phyloP scores from a whole-genome alignment of 2,329 filamentous ascomycete genomes.

The Calonectria honghensis region DNA sequence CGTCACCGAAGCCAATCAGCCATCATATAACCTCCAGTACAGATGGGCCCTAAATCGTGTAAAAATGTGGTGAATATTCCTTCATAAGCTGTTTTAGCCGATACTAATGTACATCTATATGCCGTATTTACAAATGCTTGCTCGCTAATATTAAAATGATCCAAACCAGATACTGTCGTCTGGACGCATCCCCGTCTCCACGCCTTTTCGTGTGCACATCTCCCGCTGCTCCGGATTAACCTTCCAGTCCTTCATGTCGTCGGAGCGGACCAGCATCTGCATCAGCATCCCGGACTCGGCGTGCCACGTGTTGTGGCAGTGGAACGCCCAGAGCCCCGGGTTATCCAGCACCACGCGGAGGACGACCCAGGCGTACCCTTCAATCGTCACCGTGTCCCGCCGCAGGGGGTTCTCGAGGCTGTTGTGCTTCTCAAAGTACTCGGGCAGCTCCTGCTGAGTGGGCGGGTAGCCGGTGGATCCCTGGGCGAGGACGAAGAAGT shows the following conservation, averaged over 20 bases:
- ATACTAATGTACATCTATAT: neutral
- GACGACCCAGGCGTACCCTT: slow-evolving; percentile 73
- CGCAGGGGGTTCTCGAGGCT: slow-evolving; percentile 58
- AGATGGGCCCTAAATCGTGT: neutral
- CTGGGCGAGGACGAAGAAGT: slow-evolving; percentile 68
- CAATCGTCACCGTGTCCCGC: slow-evolving; percentile 68
- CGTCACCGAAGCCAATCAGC: neutral
- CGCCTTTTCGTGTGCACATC: slow-evolving; percentile 57
- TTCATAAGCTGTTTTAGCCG: neutral
- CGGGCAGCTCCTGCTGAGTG: slow-evolving; percentile 47
- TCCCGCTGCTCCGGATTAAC: slow-evolving; percentile 48
- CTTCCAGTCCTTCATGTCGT: slow-evolving; percentile 55
- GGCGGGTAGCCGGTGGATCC: slow-evolving; percentile 61
- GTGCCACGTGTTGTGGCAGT: slow-evolving; percentile 77
- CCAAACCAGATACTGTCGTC: slow-evolving; percentile 63
- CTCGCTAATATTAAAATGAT: slow-evolving; percentile 45
- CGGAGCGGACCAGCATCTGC: slow-evolving; percentile 68
- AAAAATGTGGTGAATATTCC: neutral
- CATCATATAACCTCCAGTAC: neutral
- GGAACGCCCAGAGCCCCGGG: slow-evolving; percentile 74
- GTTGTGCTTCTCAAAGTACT: slow-evolving; percentile 51
- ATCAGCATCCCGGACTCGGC: slow-evolving; percentile 75
- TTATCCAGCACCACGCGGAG: slow-evolving; percentile 74
- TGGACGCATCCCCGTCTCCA: slow-evolving; percentile 58
- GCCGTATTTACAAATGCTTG: neutral